phyloP scores from a whole-genome alignment of 2,329 filamentous ascomycete species.

The Cyphellophora europaea region DNA sequence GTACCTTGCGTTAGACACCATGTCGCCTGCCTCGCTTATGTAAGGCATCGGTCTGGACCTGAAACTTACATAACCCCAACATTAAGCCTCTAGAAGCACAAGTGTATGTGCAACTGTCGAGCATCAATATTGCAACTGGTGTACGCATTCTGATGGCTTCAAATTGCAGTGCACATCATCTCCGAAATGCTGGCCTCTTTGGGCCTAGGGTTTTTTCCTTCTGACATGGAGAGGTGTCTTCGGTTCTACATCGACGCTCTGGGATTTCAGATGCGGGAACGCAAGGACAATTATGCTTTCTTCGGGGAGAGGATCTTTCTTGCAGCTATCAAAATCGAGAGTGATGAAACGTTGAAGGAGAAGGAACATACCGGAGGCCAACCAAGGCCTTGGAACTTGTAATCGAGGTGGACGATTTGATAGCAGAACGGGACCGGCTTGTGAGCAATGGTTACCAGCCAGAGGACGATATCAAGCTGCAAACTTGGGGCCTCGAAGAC shows the following conservation, averaged over 20 bases:
- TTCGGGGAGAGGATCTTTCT: constrained; percentile 11
- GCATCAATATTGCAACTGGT: too few relatives aligned
- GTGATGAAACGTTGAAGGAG: constrained; percentile 6
- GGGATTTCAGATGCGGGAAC: constrained; percentile 9
- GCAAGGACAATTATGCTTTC: constrained; percentile 11
- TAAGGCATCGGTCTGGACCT: too few relatives aligned
- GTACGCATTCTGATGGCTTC: too few relatives aligned
- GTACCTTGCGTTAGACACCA: too few relatives aligned
- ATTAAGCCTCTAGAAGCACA: too few relatives aligned
- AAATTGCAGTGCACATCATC: too few relatives aligned
- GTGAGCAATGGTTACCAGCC: constrained; percentile 7
- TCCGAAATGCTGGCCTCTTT: constrained; percentile 13
- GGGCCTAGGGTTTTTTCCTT: constrained; percentile 13
- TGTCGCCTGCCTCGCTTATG: too few relatives aligned
- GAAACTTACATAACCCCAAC: too few relatives aligned
- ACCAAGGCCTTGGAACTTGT: constrained; percentile 12
- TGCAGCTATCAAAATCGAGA: constrained; percentile 7
- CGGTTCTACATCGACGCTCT: constrained; percentile 12
- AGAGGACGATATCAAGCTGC: constrained; percentile 8
- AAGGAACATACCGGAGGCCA: constrained; percentile 7
- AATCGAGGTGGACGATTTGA: constrained; percentile 13
- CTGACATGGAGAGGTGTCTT: constrained; percentile 6
- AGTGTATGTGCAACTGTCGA: too few relatives aligned
- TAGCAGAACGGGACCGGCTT: constrained; percentile 9
- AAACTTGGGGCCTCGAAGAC: constrained; percentile 12